Conservation (phyloP, 1,139 yeast species). For the Yamadazyma sp. region DNA sequence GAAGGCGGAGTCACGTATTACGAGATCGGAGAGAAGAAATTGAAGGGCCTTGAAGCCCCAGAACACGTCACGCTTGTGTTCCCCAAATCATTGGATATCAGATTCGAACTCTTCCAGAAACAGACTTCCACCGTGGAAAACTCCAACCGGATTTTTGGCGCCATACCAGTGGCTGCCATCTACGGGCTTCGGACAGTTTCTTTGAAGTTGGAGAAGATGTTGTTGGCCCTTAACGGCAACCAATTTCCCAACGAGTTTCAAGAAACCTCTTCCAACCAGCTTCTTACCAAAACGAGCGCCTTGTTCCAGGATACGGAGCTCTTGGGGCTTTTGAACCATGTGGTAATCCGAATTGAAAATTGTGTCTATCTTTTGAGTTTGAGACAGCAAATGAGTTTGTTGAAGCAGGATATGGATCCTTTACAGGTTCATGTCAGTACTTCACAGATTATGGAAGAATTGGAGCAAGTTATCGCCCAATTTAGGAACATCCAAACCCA, state of each 20-base stretch:
- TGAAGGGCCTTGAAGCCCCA: conserved; percentile 93
- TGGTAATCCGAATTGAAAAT: conserved; percentile 64
- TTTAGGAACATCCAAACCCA: conserved; percentile 9
- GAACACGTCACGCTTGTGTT: conserved; percentile 80
- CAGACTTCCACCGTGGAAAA: conserved; percentile 20
- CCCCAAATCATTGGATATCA: conserved; percentile 62
- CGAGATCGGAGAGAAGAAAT: conserved; percentile 80
- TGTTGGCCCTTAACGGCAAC: conserved; percentile 38
- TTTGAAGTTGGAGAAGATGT: conserved; percentile 49
- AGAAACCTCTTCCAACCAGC: conserved; percentile 25
- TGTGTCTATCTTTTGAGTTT: conserved; percentile 39
- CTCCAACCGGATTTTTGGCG: conserved; percentile 32
- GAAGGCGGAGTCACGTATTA: conserved; percentile 70
- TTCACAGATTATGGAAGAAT: conserved; percentile 27
- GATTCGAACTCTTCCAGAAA: conserved; percentile 49
- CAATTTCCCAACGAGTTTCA: conserved; percentile 28
- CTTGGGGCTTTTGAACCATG: conserved; percentile 57
- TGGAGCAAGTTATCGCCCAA: conserved; percentile 17
- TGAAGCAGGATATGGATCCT: conserved; percentile 21
- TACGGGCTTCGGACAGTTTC: conserved; percentile 50
- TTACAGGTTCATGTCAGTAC: conserved; percentile 24
- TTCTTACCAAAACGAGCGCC: conserved; percentile 22
- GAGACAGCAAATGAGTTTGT: conserved; percentile 32
- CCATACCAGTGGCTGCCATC: conserved; percentile 44
- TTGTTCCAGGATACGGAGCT: conserved; percentile 36